phyloP scores from a whole-genome alignment of 2,329 filamentous ascomycete species.

The Tolypocladium ophioglossoides region DNA sequence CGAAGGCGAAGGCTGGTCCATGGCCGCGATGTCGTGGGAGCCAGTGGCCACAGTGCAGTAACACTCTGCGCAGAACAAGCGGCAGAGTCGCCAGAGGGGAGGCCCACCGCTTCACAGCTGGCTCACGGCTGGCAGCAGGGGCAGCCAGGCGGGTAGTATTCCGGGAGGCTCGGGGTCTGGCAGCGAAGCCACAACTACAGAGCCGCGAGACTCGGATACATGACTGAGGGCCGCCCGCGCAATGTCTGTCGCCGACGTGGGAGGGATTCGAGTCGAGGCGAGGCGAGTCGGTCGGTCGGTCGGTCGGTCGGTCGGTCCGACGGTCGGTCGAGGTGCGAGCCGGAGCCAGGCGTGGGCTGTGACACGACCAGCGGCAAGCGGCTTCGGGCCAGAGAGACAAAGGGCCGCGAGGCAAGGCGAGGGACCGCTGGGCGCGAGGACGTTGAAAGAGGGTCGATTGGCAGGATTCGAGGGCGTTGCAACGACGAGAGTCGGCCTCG shows the following conservation, averaged over 20 bases:
- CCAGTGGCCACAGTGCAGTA: not conserved
- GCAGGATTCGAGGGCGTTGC: not conserved
- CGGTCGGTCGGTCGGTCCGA: not conserved
- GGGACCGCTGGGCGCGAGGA: not conserved
- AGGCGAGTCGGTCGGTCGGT: not conserved
- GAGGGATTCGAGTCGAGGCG: not conserved
- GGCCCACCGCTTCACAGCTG: not conserved
- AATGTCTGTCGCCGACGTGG: constrained; percentile 13
- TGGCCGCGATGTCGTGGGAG: constrained; percentile 15
- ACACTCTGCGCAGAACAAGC: not conserved
- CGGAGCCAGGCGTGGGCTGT: not conserved
- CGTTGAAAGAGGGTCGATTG: not conserved
- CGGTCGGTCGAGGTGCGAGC: not conserved
- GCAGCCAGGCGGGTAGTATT: not conserved
- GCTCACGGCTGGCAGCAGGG: not conserved
- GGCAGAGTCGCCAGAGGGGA: not conserved
- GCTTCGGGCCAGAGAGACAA: not conserved
- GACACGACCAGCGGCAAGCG: not conserved
- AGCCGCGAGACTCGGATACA: constrained; percentile 32
- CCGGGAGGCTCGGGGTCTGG: constrained; percentile 26
- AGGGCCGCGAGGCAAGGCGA: not conserved
- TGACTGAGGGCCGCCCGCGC: constrained; percentile 26
- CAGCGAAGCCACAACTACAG: constrained; percentile 38
- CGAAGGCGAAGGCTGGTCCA: constrained; percentile 27
- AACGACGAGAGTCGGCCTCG: not conserved